These are phyloP conservation scores for Fusarium kyushuense DNA, from an alignment of 2,329 filamentous ascomycete species.

Conservation along the genomic window DNA sequence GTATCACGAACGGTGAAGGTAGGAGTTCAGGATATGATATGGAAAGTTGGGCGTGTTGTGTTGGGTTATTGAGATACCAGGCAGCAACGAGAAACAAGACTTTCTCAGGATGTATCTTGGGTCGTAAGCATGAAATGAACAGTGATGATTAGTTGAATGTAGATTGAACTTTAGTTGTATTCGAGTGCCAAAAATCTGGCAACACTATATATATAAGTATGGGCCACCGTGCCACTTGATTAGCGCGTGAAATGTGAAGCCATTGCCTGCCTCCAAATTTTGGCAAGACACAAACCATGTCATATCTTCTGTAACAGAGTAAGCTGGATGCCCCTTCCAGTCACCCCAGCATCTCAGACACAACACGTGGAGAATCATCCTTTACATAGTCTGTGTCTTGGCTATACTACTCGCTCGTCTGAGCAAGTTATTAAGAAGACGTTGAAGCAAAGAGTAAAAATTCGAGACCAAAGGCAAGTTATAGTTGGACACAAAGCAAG, in stretches of 20 bases:
- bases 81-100: constrained; percentile 29
- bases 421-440: background rate
- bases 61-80: constrained; percentile 42
- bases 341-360: background rate
- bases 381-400: background rate
- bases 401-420: constrained; percentile 6
- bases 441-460: background rate
- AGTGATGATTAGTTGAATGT: background rate
- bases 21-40: constrained; percentile 31
- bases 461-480: constrained; percentile 20
- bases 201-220: background rate
- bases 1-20: constrained; percentile 14
- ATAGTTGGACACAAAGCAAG: constrained; percentile 42
- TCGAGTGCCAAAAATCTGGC: background rate
- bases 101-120: constrained; percentile 7
- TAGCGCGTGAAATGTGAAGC: background rate
- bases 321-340: background rate
- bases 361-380: background rate
- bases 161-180: background rate
- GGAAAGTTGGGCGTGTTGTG: constrained; percentile 39
- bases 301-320: background rate
- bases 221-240: too few species aligned
- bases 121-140: background rate
- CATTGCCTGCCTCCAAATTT: background rate
- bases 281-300: background rate